These are phyloP conservation scores for Mariannaea sp. DNA, from an alignment of 2,329 filamentous ascomycete genomes.

Conservation along the genomic window DNA sequence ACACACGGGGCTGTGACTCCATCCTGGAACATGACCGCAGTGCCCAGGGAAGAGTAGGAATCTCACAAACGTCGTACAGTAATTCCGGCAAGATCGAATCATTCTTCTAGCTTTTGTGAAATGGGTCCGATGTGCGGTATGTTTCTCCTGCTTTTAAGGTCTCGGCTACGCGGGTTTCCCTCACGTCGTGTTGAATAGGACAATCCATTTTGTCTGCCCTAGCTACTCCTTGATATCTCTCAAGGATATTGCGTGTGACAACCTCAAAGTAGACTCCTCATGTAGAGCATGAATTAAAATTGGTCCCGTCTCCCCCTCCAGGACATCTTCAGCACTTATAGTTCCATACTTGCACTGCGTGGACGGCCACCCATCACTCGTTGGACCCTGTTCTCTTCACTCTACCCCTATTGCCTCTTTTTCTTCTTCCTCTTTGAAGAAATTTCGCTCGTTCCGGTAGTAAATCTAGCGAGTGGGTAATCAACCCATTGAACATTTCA, in stretches of 20 bases:
- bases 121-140: neutral
- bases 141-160: neutral
- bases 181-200: neutral
- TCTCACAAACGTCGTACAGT: slow-evolving; percentile 28
- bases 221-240: neutral
- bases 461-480: neutral
- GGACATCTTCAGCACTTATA: neutral
- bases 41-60: slow-evolving; percentile 21
- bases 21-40: slow-evolving; percentile 25
- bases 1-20: slow-evolving; percentile 19
- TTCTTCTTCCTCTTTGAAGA: too few relatives aligned
- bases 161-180: neutral
- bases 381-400: neutral
- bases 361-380: neutral
- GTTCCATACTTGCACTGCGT: neutral
- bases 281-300: slow-evolving; percentile 1
- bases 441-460: neutral
- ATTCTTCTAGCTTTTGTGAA: slow-evolving; percentile 10
- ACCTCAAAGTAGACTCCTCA: neutral
- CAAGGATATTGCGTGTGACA: neutral
- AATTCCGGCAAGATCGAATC: slow-evolving; percentile 29
- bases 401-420: too few relatives aligned
- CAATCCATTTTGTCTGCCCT: neutral
- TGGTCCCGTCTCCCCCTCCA: neutral
- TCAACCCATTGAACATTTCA: neutral